phyloP scores from a whole-genome alignment of 1,139 yeast genomes.

The Suzukiozyma palmioleophila region DNA sequence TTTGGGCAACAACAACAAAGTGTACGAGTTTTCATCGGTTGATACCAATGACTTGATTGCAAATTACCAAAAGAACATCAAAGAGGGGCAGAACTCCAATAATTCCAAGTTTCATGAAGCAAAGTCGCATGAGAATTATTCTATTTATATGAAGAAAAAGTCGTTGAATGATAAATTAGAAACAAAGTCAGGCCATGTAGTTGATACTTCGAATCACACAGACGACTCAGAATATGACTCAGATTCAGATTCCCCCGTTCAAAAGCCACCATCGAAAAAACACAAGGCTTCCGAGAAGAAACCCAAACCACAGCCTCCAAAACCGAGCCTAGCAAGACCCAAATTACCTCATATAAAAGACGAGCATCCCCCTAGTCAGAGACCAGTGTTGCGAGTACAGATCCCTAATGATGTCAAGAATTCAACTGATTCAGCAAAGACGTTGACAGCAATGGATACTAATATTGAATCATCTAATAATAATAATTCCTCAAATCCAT shows the following conservation, averaged over 20 bases:
- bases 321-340: constrained; percentile 6
- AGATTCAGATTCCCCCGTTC: constrained; percentile 13
- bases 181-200: constrained; percentile 10
- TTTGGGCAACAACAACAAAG: constrained; percentile 75
- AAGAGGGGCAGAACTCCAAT: constrained; percentile 6
- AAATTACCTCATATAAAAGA: constrained; percentile 2
- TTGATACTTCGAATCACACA: constrained; percentile 3
- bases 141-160: constrained; percentile 37
- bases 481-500: constrained; percentile 2
- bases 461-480: constrained; percentile 5
- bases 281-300: constrained; percentile 8
- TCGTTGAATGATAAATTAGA: constrained; percentile 15
- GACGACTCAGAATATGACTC: constrained; percentile 28
- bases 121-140: constrained; percentile 59
- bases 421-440: constrained; percentile 16
- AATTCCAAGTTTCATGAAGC: constrained; percentile 43
- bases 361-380: constrained; percentile 6
- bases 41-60: constrained; percentile 59
- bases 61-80: constrained; percentile 37
- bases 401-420: constrained; percentile 41
- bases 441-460: constrained; percentile 38
- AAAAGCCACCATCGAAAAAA: constrained; percentile 12
- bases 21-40: constrained; percentile 78
- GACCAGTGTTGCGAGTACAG: constrained; percentile 50
- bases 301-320: constrained; percentile 3